Percentiles rank a stretch among this genome's conserved stretches.
Evolutionary conservation across 2,329 filamentous ascomycete genomes (phyloP).

Genomic region (Beauveria rudraprayagi): DNA sequence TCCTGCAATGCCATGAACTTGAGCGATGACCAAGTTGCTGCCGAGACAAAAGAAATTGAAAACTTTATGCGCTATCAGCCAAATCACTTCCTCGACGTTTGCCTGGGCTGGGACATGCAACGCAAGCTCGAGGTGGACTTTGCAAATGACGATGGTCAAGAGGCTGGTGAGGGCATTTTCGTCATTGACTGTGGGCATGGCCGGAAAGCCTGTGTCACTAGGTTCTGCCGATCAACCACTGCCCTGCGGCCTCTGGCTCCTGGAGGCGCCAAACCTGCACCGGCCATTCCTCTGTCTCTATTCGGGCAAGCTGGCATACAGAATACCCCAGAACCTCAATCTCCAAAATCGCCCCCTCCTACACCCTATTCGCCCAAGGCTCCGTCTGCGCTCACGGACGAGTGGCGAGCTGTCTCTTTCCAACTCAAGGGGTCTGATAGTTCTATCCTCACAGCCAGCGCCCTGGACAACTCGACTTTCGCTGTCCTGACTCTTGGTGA

Average conservation of each 20-base stretch:
- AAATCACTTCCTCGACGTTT: conserved; percentile 68
- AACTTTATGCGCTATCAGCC: conserved; percentile 65
- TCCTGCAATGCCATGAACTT: conserved; percentile 68
- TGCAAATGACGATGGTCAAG: conserved; percentile 66
- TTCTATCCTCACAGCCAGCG: conserved; percentile 58
- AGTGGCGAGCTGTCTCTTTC: conserved; percentile 24
- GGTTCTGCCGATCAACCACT: conserved; percentile 32
- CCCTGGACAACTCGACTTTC: conserved; percentile 67
- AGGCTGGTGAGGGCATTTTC: conserved; percentile 68
- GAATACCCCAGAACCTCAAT: conserved; percentile 16
- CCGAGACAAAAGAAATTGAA: conserved; percentile 78
- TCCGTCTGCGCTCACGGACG: conserved; percentile 17
- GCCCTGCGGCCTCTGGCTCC: background rate
- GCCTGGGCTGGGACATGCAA: conserved; percentile 87
- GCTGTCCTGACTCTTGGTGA: conserved; percentile 66
- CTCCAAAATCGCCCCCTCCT: conserved; percentile 17
- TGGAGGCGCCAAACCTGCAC: background rate
- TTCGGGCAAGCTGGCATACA: conserved; percentile 3
- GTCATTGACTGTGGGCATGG: conserved; percentile 64
- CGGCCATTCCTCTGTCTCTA: background rate
- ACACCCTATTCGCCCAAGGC: conserved; percentile 16
- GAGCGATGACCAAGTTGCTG: conserved; percentile 58
- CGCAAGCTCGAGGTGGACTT: conserved; percentile 83
- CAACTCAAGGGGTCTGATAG: conserved; percentile 49
- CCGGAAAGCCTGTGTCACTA: conserved; percentile 33